phyloP scores from a whole-genome alignment of 768 basidiomycete species.

The Rhodotorula kratochvilovae region DNA sequence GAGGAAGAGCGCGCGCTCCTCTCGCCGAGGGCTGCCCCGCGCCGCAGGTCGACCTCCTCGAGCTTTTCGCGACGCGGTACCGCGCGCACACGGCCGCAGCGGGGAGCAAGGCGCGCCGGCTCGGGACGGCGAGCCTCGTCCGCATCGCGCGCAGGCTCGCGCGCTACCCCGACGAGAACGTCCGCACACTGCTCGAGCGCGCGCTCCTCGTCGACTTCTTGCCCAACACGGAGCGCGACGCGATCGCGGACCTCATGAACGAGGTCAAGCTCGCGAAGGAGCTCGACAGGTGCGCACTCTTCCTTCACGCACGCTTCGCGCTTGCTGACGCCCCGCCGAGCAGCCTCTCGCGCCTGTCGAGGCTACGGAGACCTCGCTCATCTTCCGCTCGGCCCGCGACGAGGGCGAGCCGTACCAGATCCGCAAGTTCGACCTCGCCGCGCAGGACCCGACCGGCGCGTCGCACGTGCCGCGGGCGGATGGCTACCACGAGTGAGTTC shows the following conservation, averaged over 20 bases:
- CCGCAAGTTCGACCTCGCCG: background rate
- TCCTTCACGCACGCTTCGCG: too few species aligned
- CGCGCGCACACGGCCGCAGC: background rate
- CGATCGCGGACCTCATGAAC: conserved; percentile 3
- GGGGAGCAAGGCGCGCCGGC: conserved; percentile 18
- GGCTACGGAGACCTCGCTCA: background rate
- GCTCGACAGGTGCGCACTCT: background rate
- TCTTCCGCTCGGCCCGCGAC: background rate
- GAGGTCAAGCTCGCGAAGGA: background rate
- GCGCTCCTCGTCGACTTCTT: conserved; percentile 28
- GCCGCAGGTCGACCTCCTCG: conserved; percentile 15
- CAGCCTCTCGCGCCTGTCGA: conserved; percentile 20
- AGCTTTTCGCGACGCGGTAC: conserved; percentile 19
- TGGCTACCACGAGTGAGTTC: conserved; percentile 12
- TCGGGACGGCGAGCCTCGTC: conserved; percentile 24
- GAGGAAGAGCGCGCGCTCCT: conserved; percentile 27
- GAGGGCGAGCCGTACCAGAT: background rate
- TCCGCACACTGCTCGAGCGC: conserved; percentile 14
- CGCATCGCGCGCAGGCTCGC: conserved; percentile 27
- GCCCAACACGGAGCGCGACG: conserved; percentile 19
- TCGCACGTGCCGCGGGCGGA: conserved; percentile 21
- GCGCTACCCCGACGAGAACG: conserved; percentile 2
- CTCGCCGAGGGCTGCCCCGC: conserved; percentile 21
- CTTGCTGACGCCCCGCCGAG: background rate
- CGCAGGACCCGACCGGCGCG: conserved; percentile 15